Evolutionary conservation across 2,329 filamentous ascomycete species (phyloP).

Genomic region (Xylariomycetidae sp.): DNA sequence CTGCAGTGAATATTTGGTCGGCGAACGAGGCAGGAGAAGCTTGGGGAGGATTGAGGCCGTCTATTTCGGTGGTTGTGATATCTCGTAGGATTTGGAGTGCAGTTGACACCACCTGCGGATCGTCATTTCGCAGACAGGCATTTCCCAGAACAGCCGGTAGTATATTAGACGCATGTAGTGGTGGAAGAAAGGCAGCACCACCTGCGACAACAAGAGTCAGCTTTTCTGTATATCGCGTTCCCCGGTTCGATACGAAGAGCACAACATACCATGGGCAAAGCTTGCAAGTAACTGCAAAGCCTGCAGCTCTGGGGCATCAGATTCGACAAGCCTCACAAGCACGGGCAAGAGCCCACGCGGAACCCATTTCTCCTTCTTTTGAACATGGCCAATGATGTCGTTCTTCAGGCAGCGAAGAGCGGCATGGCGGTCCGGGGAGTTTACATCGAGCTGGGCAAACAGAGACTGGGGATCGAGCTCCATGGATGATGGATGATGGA

Average conservation of each 20-base stretch:
- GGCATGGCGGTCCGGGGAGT: constrained; percentile 46
- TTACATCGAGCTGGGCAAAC: constrained; percentile 36
- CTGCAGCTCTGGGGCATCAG: constrained; percentile 68
- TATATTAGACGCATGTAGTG: constrained; percentile 62
- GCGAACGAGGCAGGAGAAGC: constrained; percentile 48
- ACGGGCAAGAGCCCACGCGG: constrained; percentile 45
- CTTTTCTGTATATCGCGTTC: no score
- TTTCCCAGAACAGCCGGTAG: constrained; percentile 66
- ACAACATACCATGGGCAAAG: constrained; percentile 76
- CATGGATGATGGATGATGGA: constrained; percentile 20
- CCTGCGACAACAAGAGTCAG: constrained; percentile 50
- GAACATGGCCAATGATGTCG: constrained; percentile 78
- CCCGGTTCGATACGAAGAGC: no score
- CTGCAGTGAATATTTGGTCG: constrained; percentile 57
- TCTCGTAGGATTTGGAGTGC: constrained; percentile 69
- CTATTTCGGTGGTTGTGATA: constrained; percentile 58
- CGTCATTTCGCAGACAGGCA: constrained; percentile 59
- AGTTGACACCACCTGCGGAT: constrained; percentile 62
- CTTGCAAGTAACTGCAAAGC: constrained; percentile 80
- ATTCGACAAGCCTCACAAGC: constrained; percentile 41
- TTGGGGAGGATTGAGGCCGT: no score
- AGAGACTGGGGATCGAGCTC: constrained; percentile 19
- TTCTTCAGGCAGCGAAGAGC: constrained; percentile 76
- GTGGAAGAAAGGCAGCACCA: constrained; percentile 70
- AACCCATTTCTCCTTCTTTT: constrained; percentile 78